Evolutionary conservation across 129 eudicot species (phyloP), one percentile per base, ranked within the genome.

Genomic region (Flaveria sonorensis): DNA sequence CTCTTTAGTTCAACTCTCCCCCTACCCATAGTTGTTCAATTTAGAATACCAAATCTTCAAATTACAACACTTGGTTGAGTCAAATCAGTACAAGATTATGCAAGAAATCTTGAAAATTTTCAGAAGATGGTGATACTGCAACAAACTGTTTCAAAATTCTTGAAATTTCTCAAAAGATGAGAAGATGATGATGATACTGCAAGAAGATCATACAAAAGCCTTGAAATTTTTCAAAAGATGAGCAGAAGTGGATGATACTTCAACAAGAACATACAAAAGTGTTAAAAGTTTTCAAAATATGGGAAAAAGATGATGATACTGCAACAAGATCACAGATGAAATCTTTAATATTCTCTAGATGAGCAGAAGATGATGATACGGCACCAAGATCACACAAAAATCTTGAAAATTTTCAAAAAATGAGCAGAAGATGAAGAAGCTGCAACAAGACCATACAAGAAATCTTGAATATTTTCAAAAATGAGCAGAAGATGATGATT

Each of bases 1-100:
- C 88, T 78, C 82, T 85, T 85, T 61, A 85, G n/a, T 64, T 85
- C 83, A 65, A 85, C 88, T 66, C 82, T 85, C 64, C 88, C 88
- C 56, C 88, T 85, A 9, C 88, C 88, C 88, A 85, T 85, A 51
- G 12, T 59, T 73, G 45, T 72, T 47, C 59, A 81, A 48, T 48
- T 24, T 46, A n/a, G 60, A 39, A 15, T 11, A 52, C 10, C 12
- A 56, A 80, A 12, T 70, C 23, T 70, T 62, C 12, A 60, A 50
- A 10, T 45, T 45, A 7, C 62, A 52, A 16, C 12, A 62, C 79
- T 79, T 61, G 42, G 1, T 40, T 40, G 28, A 20, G 73, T 64
- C 40, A 65, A 67, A 52, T 42, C n/a, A 66, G 74, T 24, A 26
- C 53, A 48, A 48, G 53, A 13, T 48, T 15, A 14, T 48, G 16